Base-by-base conservation (phyloP, 1,139 yeast genomes). In the Magnusiomyces paraingens region DNA sequence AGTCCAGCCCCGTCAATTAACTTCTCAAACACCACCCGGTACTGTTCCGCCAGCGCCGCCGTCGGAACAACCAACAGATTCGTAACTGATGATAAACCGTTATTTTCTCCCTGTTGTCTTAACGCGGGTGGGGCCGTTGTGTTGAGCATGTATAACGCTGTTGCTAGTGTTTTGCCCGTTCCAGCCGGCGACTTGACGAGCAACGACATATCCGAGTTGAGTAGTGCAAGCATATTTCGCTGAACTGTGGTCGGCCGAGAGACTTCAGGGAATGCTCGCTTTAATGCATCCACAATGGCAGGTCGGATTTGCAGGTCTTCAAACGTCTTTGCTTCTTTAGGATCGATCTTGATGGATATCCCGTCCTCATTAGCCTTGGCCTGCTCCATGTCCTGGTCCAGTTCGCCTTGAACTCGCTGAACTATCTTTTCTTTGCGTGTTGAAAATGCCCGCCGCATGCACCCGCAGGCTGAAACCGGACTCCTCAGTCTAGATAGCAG, bases 31-130 rank as follows among this genome's bases (percentile, higher is more conserved):
- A 47, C 14, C 14, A 80, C 81, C 63, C 75, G 72, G 22, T 87
- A 86, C 64, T 89, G 96, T 10, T 82, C 65, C 0, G 95, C 94
- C 50, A 89, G 70, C 63, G 87, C 95, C 64, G 95, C 75, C 0
- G 95, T 86, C 0, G 96, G 97, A 0, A 94, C 84, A 59, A 89
- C 65, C 1, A 89, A 75, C 39, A 89, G 66, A 0, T 59, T 61
- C 4, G 66, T 59, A 41, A 66, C 57, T 11, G 39, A 48, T 11
- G 54, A 54, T 10, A 14, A 14, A 35, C 44, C 38, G 21, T 42
- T 32, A 4, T 26, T 8, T 8, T 4, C 36, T 18, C 1, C 14
- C 18, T 12, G 12, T 35, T 38, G 22, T 26, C 12, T 29, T 22
- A 17, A 38, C 39, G 14, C 50, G 44, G 18, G 47, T 32, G 38